A percentile compares a stretch with the other conserved stretches of the same genome.
Evolutionary conservation across 208 protist genomes (phyloP).

Genomic region (Leishmania lainsoni): DNA sequence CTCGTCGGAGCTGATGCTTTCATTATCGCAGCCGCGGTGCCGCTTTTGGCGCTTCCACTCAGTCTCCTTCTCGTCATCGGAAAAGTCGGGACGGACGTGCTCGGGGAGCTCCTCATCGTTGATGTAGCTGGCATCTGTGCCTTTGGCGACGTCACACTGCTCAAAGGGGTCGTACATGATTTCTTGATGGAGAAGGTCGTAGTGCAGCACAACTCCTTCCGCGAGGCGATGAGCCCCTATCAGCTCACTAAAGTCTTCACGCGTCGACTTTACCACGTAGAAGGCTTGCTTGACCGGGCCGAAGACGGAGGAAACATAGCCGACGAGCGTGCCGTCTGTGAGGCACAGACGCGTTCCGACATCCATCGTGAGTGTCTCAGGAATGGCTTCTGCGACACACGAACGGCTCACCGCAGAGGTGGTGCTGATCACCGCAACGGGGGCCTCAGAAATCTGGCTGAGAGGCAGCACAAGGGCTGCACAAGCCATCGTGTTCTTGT

Average conservation of each 20-base stretch:
- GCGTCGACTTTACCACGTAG: constrained; percentile 47
- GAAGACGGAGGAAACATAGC: constrained; percentile 56
- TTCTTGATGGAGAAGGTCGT: constrained; percentile 51
- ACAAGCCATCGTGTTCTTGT: constrained; percentile 7
- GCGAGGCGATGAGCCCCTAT: constrained; percentile 1
- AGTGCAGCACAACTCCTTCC: constrained; percentile 47
- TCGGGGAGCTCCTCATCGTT: constrained; percentile 89
- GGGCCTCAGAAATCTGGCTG: constrained; percentile 56
- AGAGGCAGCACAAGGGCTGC: constrained; percentile 36
- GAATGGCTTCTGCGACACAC: constrained; percentile 51
- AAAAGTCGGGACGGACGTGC: constrained; percentile 84
- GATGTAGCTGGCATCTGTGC: constrained; percentile 88
- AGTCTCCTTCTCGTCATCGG: constrained; percentile 83
- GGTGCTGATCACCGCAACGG: constrained; percentile 45
- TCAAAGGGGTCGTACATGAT: constrained; percentile 56
- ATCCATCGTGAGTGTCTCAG: constrained; percentile 57
- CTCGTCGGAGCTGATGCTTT: constrained; percentile 55
- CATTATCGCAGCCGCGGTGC: constrained; percentile 14
- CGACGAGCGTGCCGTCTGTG: constrained; percentile 53
- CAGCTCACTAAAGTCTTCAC: constrained; percentile 27
- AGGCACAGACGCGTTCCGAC: constrained; percentile 70
- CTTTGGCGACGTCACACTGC: constrained; percentile 63
- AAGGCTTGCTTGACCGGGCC: constrained; percentile 62
- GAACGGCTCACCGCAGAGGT: constrained; percentile 27
- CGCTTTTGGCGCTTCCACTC: constrained; percentile 80